These are phyloP conservation scores for Alnus glutinosa DNA, from an alignment of 306 rosid species.

Conservation along the genomic window DNA sequence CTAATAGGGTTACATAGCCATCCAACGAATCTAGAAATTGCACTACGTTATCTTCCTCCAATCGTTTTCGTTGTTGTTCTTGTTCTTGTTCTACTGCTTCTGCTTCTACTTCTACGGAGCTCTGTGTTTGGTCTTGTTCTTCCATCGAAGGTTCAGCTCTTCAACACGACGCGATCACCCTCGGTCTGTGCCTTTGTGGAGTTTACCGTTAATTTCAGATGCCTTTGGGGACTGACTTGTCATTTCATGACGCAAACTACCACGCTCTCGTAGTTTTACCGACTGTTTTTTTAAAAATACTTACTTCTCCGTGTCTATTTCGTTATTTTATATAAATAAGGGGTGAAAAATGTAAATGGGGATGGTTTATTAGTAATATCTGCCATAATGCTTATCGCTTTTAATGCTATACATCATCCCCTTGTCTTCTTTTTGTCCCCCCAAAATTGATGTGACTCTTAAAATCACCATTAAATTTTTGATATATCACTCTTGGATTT, in stretches of 20 bases:
- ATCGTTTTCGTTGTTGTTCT: constrained; percentile 14
- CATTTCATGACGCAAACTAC: background rate
- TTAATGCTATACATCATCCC: too few relatives aligned
- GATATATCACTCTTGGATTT: too few relatives aligned
- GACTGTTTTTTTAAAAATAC: too few relatives aligned
- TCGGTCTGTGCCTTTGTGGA: background rate
- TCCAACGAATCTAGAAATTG: constrained; percentile 73
- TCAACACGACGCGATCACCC: background rate
- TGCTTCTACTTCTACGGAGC: constrained; percentile 24
- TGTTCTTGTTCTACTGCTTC: constrained; percentile 13
- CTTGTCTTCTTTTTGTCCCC: too few relatives aligned
- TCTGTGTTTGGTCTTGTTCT: constrained; percentile 20
- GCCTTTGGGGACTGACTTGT: background rate
- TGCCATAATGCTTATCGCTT: too few relatives aligned
- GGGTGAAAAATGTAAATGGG: too few relatives aligned
- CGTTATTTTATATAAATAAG: too few relatives aligned
- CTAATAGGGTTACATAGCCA: constrained; percentile 49
- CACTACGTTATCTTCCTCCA: constrained; percentile 46
- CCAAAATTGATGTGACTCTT: too few relatives aligned
- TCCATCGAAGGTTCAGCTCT: constrained; percentile 25
- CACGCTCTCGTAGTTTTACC: too few relatives aligned
- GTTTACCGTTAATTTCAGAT: background rate
- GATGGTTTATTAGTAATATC: too few relatives aligned
- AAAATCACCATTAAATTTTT: too few relatives aligned
- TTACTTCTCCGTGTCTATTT: too few relatives aligned